A percentile compares a stretch with the other conserved stretches of the same genome.
phyloP scores from a whole-genome alignment of 495 filamentous ascomycete species.

The Daldinia childiae region DNA sequence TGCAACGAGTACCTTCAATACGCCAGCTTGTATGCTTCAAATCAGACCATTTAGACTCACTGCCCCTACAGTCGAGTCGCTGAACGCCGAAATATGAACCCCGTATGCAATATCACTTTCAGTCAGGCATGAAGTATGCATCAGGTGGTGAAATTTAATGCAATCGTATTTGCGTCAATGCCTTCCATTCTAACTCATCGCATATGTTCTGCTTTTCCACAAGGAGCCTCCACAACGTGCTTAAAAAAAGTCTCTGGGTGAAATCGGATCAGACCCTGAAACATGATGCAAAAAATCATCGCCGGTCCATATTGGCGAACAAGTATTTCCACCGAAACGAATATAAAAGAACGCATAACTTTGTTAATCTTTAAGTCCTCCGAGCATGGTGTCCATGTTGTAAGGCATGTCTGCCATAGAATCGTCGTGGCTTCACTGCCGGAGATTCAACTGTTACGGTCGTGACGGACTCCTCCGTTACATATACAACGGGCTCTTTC shows the following conservation, averaged over 20 bases:
- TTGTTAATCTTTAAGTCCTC: slow-evolving; percentile 25
- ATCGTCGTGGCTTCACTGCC: slow-evolving; percentile 22
- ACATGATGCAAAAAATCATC: slow-evolving; percentile 40
- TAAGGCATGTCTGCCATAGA: slow-evolving; percentile 28
- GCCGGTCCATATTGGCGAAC: slow-evolving; percentile 28
- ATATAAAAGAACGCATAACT: slow-evolving; percentile 22
- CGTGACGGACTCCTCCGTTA: slow-evolving; percentile 48
- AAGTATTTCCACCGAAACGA: slow-evolving; percentile 46
- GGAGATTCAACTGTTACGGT: slow-evolving; percentile 45
- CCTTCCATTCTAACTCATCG: slow-evolving; percentile 34
- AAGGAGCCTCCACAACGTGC: slow-evolving; percentile 36
- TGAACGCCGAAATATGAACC: slow-evolving; percentile 27
- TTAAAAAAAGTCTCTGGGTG: slow-evolving; percentile 35
- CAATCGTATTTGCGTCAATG: slow-evolving; percentile 23
- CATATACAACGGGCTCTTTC: slow-evolving; percentile 57
- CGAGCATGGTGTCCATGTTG: slow-evolving; percentile 39
- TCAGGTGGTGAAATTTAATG: slow-evolving; percentile 11
- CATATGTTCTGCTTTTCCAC: slow-evolving; percentile 39
- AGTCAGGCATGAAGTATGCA: slow-evolving; percentile 10
- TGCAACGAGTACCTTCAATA: slow-evolving; percentile 27
- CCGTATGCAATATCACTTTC: slow-evolving; percentile 39
- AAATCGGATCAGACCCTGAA: slow-evolving; percentile 42
- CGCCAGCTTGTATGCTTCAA: slow-evolving; percentile 30
- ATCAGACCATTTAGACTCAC: slow-evolving; percentile 13
- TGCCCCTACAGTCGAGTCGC: slow-evolving; percentile 1